Evolutionary conservation across 345 rosid genomes (phyloP), one percentile per base, ranked within the genome.

Genomic region (Eutrema japonicum): DNA sequence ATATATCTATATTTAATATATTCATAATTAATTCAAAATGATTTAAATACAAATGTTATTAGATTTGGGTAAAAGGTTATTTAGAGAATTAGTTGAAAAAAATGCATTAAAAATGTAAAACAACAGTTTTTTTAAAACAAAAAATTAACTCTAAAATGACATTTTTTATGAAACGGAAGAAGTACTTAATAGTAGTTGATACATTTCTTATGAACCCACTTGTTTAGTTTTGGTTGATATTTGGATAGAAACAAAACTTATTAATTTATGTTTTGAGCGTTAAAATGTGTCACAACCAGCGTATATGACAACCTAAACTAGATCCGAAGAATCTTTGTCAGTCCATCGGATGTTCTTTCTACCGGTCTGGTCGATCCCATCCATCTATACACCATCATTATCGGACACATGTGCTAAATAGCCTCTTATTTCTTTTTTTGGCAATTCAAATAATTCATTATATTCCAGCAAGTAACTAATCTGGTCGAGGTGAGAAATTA

Each of bases 271-370:
- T 52, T 18, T 33, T 49, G 14, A 58, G 53, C n/a, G 13, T 66
- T 30, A 38, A 61, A 66, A 50, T 74, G 62, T 74, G 62, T 66
- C 61, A 40, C 60, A 40, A 42, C 66, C n/a, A 40, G 27, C 43
- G 13, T 40, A 47, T 73, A 47, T 73, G 60, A 50, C 73, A 67
- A 51, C 54, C 18, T 66, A 74, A 58, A 57, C 46, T 57, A 22
- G 67, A 57, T 58, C 53, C 53, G 72, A 66, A 57, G 67, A 66
- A 49, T 74, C 18, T 49, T 40, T 66, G 68, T 74, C 73, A 74
- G 73, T 10, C 71, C 38, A 62, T 62, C 30, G 52, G 62, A 42
- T 54, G 32, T 54, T 64, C 22, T 53, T 29, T 47, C 27, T 74
- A 45, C 48, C 52, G 29, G 65, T 57, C 51, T 56, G 59, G 38